Base-by-base conservation (phyloP, 305 asterid genomes). In the Salvia sclarea region DNA sequence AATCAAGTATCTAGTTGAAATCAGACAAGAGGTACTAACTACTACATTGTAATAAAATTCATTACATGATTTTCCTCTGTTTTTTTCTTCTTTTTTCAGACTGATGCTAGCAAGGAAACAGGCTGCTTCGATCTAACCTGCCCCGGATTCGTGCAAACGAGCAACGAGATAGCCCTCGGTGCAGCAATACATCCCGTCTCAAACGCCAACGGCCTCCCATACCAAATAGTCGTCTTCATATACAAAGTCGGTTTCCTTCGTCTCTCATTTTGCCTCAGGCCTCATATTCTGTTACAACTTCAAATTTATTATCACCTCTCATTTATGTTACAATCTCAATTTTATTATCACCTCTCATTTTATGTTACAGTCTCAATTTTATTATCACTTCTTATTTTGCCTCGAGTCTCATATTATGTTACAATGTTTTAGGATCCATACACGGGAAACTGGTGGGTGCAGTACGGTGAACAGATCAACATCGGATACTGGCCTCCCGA, bases 141-240 rank as follows among this genome's bases (percentile, higher is more conserved):
- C 33, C 95, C 96, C 13, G 96, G 97, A 6, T 90, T 90, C 48
- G 76, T 90, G 5, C 97, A 90, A 74, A 84, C 81, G 0, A 86
- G 79, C 82, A 59, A 61, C 33, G 85, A 88, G 57, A 76, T 88
- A 16, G 95, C 90, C 0, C 86, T 88, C 8, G 97, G 97, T 17
- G 90, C 85, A 54, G 90, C 90, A 13, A 84, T 87, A 62, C 71
- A 81, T 70, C 95, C 95, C 4, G 78, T 85, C 22, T 85, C 96
- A 45, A 59, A 63, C 4, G 88, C 84, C 45, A 69, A 44, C 3
- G 91, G 84, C 3, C 89, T 85, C 30, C 87, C 92, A 20, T 76
- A 72, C 55, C 72, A 81, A 61, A 86, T 88, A 7, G 77, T 80
- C 8, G 8, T 88, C 37, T 84, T 70, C 76, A 84, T 90, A 60